Conservation (phyloP, 768 basidiomycete species). For the button mushroom (Agaricus bisporus) region DNA sequence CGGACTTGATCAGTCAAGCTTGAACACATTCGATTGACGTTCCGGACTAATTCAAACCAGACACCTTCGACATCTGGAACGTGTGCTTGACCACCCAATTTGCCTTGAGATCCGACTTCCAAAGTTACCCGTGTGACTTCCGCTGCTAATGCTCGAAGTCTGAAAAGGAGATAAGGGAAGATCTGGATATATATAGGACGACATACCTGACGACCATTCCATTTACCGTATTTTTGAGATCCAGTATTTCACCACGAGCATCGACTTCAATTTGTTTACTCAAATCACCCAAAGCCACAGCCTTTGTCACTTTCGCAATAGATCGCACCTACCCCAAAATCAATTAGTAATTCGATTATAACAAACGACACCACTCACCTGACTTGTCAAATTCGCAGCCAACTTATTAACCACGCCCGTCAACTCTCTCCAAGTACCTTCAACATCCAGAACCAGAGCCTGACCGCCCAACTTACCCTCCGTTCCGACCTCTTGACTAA, state of each 20-base stretch:
- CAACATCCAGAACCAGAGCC: slow-evolving; percentile 79
- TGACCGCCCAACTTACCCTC: slow-evolving; percentile 86
- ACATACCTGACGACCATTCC: slow-evolving; percentile 48
- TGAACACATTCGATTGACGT: slow-evolving; percentile 79
- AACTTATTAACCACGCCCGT: slow-evolving; percentile 81
- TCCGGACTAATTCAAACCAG: slow-evolving; percentile 78
- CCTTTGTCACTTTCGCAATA: slow-evolving; percentile 90
- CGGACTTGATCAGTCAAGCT: slow-evolving; percentile 78
- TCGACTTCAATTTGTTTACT: slow-evolving; percentile 91
- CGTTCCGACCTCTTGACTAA: slow-evolving; percentile 79
- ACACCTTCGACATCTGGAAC: slow-evolving; percentile 91
- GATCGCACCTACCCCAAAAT: slow-evolving; percentile 53
- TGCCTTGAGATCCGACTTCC: slow-evolving; percentile 85
- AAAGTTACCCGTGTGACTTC: slow-evolving; percentile 82
- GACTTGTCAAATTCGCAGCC: slow-evolving; percentile 73
- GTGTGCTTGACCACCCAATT: slow-evolving; percentile 81
- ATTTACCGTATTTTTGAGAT: slow-evolving; percentile 64
- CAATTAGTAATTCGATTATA: background rate
- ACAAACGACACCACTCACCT: slow-evolving; percentile 28
- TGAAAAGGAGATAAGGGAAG: slow-evolving; percentile 10
- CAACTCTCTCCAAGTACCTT: slow-evolving; percentile 85
- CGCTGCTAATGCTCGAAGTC: slow-evolving; percentile 60
- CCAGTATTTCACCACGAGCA: slow-evolving; percentile 83
- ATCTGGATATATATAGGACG: background rate
- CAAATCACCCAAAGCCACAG: slow-evolving; percentile 86